Base-by-base conservation (phyloP, 192 early-diverging fungal species). In the Umbelopsis sp. region DNA sequence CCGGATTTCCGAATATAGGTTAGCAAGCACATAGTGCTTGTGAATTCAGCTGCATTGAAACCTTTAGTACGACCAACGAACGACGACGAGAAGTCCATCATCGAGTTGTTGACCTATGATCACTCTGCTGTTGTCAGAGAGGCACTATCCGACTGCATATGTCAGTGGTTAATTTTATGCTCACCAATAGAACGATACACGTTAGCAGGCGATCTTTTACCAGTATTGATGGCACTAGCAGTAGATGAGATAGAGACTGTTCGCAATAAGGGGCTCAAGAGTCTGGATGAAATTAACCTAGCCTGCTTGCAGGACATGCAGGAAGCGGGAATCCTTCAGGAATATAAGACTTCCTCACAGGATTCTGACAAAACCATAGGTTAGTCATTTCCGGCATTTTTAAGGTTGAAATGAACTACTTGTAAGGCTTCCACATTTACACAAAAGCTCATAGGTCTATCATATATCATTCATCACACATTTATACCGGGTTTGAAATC, bases 111-210 rank as follows among this genome's bases (percentile, higher is more conserved):
- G 13, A 18, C 55, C 5, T 61, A 37, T 11, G 55, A 61, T 16
- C 27, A 61, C 25, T 61, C 55, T 61, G 25, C 55, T 25, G 55
- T 8, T 6, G 55, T 61, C 27, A 33, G 55, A 18, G 55, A 61
- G 3, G 55, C 55, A 4, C 30, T 61, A 30, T 25, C 55, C 10
- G 27, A 30, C 25, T 61, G 55, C 27, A 61, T 7, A 10, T 2
- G 4, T 15, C 16, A 25, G 18, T 61, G 55, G 55, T 16, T 61
- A 3, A 61, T 30, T 0, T 27, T 30, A 15, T 37, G 55, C 27
- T 61, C 55, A 15, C 55, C 55, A 18, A 35, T 61, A n/a, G 55
- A 61, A 35, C 55, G 55, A 61, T 61, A 61, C 55, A 61, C 12
- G 5, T 61, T 35, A 12, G 55, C 55, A 2, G 55, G 33, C 15